Base-by-base conservation (phyloP, 164 flowering plant genomes). In the Kingdonia uniflora region DNA sequence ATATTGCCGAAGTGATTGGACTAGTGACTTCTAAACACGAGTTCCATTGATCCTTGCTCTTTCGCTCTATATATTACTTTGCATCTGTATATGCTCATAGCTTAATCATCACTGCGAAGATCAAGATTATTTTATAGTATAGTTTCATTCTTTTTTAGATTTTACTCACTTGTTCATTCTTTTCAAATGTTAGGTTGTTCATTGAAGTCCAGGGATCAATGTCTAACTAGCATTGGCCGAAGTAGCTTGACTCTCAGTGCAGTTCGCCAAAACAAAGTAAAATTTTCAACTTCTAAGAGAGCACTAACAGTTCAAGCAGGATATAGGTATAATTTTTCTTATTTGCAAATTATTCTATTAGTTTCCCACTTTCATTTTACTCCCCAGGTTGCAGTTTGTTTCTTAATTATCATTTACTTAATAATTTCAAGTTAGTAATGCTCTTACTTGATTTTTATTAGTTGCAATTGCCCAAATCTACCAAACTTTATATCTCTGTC, bases 221-320 rank as follows among this genome's bases (percentile, higher is more conserved):
- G 21, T 19, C 11, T 19, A 15, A 15, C 21, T 44, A 17, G 52
- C 51, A 19, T 26, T 13, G 42, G 51, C 49, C 55, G 51, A 16
- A 41, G 61, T 53, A 73, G 61, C 50, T 58, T 78, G 63, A 52
- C 75, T 19, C 56, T 75, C 42, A 57, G 14, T 58, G 56, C 71
- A 6, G 59, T 58, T 55, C 62, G 40, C 29, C 19, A 23, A 10
- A 57, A 65, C 24, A 69, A 66, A 47, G 45, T 46, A 17, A 71
- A 50, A 25, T 21, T 56, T 48, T 56, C 68, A 40, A 33, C 58
- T 46, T 38, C 56, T 20, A 77, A 65, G 55, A 68, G 77, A 53
- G 6, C 62, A 13, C 68, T 81, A 14, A 52, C 60, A 16, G 71
- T 87, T 66, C 67, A 71, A 59, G 87, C 95, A 51, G 60, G 51